Evolutionary conservation across 768 basidiomycete genomes (phyloP).

Genomic region (Suillus paluster): DNA sequence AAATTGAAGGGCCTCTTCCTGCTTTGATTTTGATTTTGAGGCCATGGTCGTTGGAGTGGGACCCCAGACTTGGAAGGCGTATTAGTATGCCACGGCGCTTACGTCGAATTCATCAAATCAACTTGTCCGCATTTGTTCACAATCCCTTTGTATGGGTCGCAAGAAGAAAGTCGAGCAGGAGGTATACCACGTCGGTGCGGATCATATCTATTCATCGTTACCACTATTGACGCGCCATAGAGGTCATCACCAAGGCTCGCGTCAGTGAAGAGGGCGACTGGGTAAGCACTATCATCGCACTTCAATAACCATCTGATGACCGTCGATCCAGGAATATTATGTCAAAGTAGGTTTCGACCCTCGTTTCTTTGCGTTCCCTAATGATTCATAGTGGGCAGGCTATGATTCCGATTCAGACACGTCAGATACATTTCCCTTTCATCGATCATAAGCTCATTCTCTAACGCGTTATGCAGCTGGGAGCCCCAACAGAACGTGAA

Average conservation of each 20-base stretch:
- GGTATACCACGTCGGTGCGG: constrained; percentile 54
- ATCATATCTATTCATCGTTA: background rate
- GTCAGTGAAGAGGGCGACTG: constrained; percentile 53
- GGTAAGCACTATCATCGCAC: constrained; percentile 42
- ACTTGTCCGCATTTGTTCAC: background rate
- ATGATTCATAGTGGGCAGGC: constrained; percentile 61
- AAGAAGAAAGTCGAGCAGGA: constrained; percentile 37
- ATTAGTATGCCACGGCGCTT: background rate
- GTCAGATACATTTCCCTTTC: constrained; percentile 36
- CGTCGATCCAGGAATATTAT: constrained; percentile 55
- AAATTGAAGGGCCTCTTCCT: constrained; percentile 89
- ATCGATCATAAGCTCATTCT: background rate
- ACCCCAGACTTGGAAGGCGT: constrained; percentile 1
- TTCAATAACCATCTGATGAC: constrained; percentile 7
- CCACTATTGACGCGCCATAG: constrained; percentile 34
- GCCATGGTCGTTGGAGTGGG: constrained; percentile 29
- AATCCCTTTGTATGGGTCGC: constrained; percentile 23
- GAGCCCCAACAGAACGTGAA: constrained; percentile 65
- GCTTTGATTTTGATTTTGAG: constrained; percentile 70
- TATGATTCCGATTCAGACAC: constrained; percentile 62
- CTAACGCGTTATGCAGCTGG: constrained; percentile 54
- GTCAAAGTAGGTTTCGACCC: constrained; percentile 56
- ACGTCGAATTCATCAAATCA: background rate
- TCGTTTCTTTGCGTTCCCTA: constrained; percentile 8
- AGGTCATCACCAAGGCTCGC: constrained; percentile 64